Evolutionary conservation across 208 protist species (phyloP), one percentile per base, ranked within the genome.

Genomic region (Wallacemonas sp.): DNA sequence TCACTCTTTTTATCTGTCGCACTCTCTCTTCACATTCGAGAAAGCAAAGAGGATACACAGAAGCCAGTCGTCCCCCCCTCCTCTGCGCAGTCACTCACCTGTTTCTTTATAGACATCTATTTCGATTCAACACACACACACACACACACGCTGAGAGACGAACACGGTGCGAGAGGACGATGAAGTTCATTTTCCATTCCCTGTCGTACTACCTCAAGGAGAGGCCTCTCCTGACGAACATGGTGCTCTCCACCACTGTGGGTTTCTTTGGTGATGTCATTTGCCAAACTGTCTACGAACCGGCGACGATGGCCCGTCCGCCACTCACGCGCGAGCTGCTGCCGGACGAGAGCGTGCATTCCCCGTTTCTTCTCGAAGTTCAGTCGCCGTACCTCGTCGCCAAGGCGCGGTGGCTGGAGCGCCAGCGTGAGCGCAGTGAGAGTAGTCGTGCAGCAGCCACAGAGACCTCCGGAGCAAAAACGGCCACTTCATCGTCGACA

Each of bases 201-300:
- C 62, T 92, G 17, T 88, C 87, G 14, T 73, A 83, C 46, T 81
- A 77, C 65, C 67, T 90, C 17, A 76, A 77, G 60, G 58, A 83
- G 65, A 63, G 75, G 43, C 81, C 87, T 4, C 71, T 87, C 12
- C 44, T 43, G 24, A 82, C 78, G 16, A 93, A 93, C 44, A 76
- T 87, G 55, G 44, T 55, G 1, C 77, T 93, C 32, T 85, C 78
- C 64, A 80, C 80, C 9, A 72, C 64, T 0, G 75, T 93, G 9
- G 82, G 81, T 3, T 90, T 89, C 61, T 88, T 63, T 48, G 83
- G 84, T 9, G 87, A 93, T 65, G 55, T 90, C n/a, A 52, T 90
- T 11, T 90, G 83, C 34, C 83, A 90, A 62, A 79, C 70, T 1
- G 41, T 90, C 29, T 90, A 90, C 55, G 83, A 90, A 55, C 77